These are phyloP conservation scores for Spatholobus suberectus DNA, from an alignment of 306 rosid genomes.

Conservation along the genomic window DNA sequence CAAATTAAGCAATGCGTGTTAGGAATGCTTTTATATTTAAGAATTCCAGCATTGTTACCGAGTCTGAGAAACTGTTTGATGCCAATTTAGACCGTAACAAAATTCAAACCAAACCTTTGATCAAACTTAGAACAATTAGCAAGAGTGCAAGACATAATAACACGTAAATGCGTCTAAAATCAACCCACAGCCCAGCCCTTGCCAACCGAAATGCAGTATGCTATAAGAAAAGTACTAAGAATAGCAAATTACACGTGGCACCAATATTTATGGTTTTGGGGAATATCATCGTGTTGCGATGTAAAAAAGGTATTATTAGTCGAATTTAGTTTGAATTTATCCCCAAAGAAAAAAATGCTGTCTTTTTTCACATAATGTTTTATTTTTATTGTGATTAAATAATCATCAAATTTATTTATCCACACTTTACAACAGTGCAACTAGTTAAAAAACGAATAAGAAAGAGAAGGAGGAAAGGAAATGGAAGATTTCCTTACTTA, in stretches of 20 bases:
- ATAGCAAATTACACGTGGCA: too few species aligned
- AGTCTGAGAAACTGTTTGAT: too few species aligned
- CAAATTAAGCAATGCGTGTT: neutral
- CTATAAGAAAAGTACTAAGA: neutral
- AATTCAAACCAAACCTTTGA: neutral
- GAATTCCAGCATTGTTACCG: neutral
- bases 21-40: neutral
- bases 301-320: neutral
- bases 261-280: neutral
- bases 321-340: neutral
- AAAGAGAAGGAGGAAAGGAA: neutral
- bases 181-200: neutral
- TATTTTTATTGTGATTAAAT: neutral
- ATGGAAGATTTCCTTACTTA: neutral
- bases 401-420: too few species aligned
- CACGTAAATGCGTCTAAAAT: neutral
- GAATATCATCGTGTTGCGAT: neutral
- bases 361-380: neutral
- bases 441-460: too few species aligned
- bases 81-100: neutral
- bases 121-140: neutral
- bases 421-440: neutral
- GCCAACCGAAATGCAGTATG: neutral
- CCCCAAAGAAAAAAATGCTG: neutral
- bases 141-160: neutral